Evolutionary conservation across 306 rosid genomes (phyloP), one percentile per base, ranked within the genome.

Genomic region (Ceratonia siliqua): DNA sequence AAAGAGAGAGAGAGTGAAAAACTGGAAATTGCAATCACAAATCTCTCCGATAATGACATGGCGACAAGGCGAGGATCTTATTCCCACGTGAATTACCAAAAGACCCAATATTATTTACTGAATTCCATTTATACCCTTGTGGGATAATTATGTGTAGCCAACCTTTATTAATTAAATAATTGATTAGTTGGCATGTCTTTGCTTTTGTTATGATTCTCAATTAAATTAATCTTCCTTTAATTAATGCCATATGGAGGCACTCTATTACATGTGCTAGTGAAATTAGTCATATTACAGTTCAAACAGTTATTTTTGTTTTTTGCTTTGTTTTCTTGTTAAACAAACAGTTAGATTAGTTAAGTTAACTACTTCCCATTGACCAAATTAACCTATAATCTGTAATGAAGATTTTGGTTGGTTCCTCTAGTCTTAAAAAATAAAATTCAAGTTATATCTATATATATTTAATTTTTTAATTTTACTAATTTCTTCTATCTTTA

Each of bases 31-130:
- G 67, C 87, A 13, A 69, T 89, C 97, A 83, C 92, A 91, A 86
- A 89, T 89, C 97, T 91, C 61, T 66, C 78, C 69, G 97, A 93
- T 46, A 85, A 77, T 79, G 98, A 91, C 98, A 83, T 43, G 65
- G 82, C 87, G 81, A 83, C 88, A 83, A 76, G 73, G 82, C 75
- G 70, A 79, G 72, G 91, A 89, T 90, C 92, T 89, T 81, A 83
- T 85, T 87, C 93, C 81, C 63, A 8, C 3, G 12, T 20, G 48
- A 83, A 78, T 81, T 83, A 56, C 87, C 59, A 7, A 7, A 62
- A 72, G 4, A 24, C 75, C 89, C 82, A 6, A 12, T 25, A 30
- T 71, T 39, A 1, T 20, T 55, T 2, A 3, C 1, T 0, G 0
- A 72, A 74, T 77, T 73, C 35, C 85, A 0, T 1, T 68, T 48